These are phyloP conservation scores for Pilasporangium apinafurcum DNA, from an alignment of 352 stramenopile genomes.

Conservation along the genomic window DNA sequence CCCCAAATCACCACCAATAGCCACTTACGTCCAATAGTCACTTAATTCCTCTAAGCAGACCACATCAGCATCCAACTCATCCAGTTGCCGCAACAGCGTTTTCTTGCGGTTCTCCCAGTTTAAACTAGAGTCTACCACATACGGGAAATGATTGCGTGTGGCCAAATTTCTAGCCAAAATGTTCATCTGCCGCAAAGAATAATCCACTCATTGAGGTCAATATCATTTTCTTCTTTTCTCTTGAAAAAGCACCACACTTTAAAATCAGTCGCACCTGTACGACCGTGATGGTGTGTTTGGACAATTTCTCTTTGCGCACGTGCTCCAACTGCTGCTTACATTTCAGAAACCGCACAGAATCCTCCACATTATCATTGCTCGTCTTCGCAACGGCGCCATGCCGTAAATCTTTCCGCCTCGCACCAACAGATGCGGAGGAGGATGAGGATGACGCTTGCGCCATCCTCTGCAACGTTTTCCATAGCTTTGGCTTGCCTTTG, in stretches of 20 bases:
- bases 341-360: slow-evolving; percentile 21
- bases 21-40: slow-evolving; percentile 84
- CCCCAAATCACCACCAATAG: background rate
- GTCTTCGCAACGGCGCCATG: slow-evolving; percentile 13
- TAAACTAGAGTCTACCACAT: slow-evolving; percentile 74
- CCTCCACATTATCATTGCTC: background rate
- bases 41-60: slow-evolving; percentile 83
- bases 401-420: slow-evolving; percentile 3
- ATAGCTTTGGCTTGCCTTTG: slow-evolving; percentile 36
- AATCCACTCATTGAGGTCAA: background rate
- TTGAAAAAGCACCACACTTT: no score
- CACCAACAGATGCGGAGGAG: background rate
- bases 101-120: slow-evolving; percentile 83
- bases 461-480: slow-evolving; percentile 34
- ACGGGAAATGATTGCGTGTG: slow-evolving; percentile 81
- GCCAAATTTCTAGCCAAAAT: slow-evolving; percentile 84
- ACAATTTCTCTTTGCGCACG: slow-evolving; percentile 16
- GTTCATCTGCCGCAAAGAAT: slow-evolving; percentile 40
- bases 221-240: background rate
- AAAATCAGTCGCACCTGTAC: slow-evolving; percentile 55
- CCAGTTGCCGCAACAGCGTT: slow-evolving; percentile 64
- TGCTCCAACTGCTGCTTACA: slow-evolving; percentile 45
- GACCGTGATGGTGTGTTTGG: slow-evolving; percentile 66
- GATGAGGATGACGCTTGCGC: slow-evolving; percentile 7
- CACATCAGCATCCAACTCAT: slow-evolving; percentile 72